Evolutionary conservation across 1,139 yeast genomes (phyloP).

Genomic region (Neolecta irregularis): DNA sequence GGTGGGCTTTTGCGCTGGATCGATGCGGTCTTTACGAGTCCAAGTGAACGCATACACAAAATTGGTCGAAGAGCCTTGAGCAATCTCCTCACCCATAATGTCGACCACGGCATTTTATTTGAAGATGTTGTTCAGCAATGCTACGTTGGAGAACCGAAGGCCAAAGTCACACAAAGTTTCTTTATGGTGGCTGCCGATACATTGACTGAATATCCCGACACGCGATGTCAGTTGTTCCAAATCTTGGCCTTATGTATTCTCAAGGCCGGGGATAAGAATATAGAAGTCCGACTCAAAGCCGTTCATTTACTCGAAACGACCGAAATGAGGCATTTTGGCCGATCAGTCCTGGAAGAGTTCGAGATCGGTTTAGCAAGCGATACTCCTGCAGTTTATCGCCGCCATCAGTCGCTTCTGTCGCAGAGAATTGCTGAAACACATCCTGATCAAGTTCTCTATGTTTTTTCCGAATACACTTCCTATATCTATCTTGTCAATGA

Average conservation of each 20-base stretch:
- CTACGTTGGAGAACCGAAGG: conserved; percentile 39
- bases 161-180: conserved; percentile 47
- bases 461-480: conserved; percentile 60
- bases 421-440: conserved; percentile 43
- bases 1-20: conserved; percentile 63
- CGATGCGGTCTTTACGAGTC: conserved; percentile 46
- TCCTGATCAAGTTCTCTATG: conserved; percentile 41
- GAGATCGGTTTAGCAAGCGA: conserved; percentile 49
- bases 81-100: conserved; percentile 48
- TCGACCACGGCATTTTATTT: conserved; percentile 40
- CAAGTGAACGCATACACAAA: conserved; percentile 42
- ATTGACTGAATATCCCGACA: conserved; percentile 36
- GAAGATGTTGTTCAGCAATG: conserved; percentile 54
- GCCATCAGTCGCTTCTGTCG: conserved; percentile 57
- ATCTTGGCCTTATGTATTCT: conserved; percentile 45
- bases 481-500: conserved; percentile 49
- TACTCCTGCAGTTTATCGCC: conserved; percentile 60
- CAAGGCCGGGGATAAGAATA: conserved; percentile 51
- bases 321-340: conserved; percentile 39
- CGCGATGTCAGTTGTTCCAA: conserved; percentile 20
- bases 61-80: conserved; percentile 60
- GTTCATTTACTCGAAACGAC: conserved; percentile 40
- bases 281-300: conserved; percentile 47
- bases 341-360: conserved; percentile 34
- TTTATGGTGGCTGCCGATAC: conserved; percentile 58